Percentiles rank a stretch among this genome's conserved stretches.
Conservation (phyloP, 1,139 yeast genomes). For the Sugiyamaella xylanicola region DNA sequence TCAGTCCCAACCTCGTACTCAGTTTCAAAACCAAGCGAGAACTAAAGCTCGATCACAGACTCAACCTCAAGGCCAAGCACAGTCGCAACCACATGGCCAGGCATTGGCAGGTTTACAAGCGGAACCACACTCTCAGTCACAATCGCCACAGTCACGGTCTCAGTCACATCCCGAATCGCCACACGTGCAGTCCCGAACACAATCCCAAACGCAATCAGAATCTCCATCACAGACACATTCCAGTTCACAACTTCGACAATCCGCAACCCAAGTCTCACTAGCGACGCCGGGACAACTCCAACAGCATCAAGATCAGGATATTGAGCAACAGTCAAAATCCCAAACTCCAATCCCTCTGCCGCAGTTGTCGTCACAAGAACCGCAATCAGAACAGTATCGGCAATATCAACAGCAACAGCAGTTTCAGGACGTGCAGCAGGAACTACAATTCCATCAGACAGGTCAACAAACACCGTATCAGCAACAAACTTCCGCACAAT, state of each 20-base stretch:
- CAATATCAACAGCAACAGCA: conserved; percentile 1
- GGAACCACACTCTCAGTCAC: neutral
- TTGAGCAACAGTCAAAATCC: neutral
- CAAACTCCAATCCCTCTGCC: too few species aligned
- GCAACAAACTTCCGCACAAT: conserved; percentile 13
- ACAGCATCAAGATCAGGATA: neutral
- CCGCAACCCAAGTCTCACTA: too few species aligned
- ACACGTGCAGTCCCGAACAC: neutral
- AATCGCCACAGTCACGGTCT: neutral
- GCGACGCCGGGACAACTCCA: neutral
- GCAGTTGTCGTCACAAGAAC: neutral
- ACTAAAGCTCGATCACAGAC: neutral
- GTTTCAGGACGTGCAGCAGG: conserved; percentile 1
- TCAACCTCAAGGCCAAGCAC: neutral
- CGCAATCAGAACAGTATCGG: neutral
- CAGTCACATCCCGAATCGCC: neutral
- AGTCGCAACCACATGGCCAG: conserved; percentile 3
- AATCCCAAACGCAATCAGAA: neutral
- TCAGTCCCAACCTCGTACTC: too few species aligned
- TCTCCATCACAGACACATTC: neutral
- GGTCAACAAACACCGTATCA: conserved; percentile 12
- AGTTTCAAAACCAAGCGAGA: neutral
- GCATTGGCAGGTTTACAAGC: neutral
- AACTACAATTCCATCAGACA: conserved; percentile 1
- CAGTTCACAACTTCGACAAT: too few species aligned